A percentile compares a stretch with the other conserved stretches of the same genome.
These are phyloP conservation scores for Lizonia empirigonia DNA, from an alignment of 2,329 filamentous ascomycete genomes.

Conservation along the genomic window DNA sequence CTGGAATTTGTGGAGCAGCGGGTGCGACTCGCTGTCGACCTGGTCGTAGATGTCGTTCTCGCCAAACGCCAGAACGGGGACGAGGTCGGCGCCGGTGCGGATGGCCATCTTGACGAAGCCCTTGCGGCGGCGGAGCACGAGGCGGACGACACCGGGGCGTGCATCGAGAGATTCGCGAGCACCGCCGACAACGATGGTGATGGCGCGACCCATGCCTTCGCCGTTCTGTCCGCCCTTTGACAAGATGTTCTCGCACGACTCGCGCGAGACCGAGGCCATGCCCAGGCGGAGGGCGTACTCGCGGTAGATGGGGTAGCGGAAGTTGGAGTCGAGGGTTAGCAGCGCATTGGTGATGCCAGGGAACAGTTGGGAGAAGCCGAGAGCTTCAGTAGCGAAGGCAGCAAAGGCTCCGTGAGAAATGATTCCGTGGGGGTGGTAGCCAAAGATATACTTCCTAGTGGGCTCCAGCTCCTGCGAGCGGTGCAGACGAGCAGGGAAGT, in stretches of 20 bases:
- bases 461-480: conserved; percentile 79
- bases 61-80: conserved; percentile 89
- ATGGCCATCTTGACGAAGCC: conserved; percentile 95
- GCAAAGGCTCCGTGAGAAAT: conserved; percentile 96
- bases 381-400: conserved; percentile 86
- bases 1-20: conserved; percentile 79
- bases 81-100: conserved; percentile 87
- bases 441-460: conserved; percentile 92
- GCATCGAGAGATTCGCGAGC: conserved; percentile 91
- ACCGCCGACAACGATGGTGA: conserved; percentile 93
- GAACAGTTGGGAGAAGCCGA: conserved; percentile 85
- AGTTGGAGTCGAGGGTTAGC: conserved; percentile 93
- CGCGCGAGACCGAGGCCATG: conserved; percentile 84
- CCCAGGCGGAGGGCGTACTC: conserved; percentile 93
- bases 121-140: conserved; percentile 83
- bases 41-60: conserved; percentile 98
- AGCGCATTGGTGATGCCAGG: conserved; percentile 94
- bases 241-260: conserved; percentile 88
- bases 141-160: conserved; percentile 73
- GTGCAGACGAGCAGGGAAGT: conserved; percentile 89
- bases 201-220: conserved; percentile 90
- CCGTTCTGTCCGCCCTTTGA: conserved; percentile 75
- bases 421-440: conserved; percentile 96
- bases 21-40: conserved; percentile 75
- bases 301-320: conserved; percentile 89